Percentiles rank a stretch among this genome's conserved stretches.
These are phyloP conservation scores for Bipolaris gigantea DNA, from an alignment of 2,329 filamentous ascomycete genomes.

Conservation along the genomic window DNA sequence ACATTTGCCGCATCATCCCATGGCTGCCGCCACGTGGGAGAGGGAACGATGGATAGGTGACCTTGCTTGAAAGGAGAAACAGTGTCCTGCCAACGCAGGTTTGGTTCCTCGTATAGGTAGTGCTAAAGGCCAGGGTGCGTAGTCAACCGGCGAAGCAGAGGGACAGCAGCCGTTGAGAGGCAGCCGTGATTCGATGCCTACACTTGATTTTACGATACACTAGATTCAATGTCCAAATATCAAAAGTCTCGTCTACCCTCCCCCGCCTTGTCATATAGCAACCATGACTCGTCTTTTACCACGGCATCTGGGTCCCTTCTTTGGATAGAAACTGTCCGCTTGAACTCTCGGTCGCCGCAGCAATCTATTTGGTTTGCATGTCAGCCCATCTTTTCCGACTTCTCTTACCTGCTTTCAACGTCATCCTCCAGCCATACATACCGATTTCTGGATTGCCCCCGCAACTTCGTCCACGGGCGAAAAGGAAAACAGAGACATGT, in stretches of 20 bases:
- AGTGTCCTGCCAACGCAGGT: too few relatives aligned
- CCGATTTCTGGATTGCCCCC: not conserved
- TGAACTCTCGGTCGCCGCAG: not conserved
- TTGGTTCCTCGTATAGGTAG: too few relatives aligned
- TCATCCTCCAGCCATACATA: not conserved
- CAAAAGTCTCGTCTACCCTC: not conserved
- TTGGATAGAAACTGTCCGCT: not conserved
- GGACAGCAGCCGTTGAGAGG: too few relatives aligned
- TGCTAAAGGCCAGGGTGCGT: too few relatives aligned
- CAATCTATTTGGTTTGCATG: not conserved
- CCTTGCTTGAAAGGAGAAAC: not conserved
- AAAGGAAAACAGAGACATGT: not conserved
- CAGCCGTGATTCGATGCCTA: not conserved
- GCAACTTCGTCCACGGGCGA: not conserved
- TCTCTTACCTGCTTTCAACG: not conserved
- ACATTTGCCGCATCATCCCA: conserved; percentile 21
- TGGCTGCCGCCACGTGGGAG: conserved; percentile 9
- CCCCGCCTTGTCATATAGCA: not conserved
- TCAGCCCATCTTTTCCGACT: not conserved
- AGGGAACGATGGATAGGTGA: not conserved
- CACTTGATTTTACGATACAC: not conserved
- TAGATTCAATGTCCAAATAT: not conserved
- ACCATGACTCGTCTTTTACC: not conserved
- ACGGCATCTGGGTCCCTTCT: not conserved
- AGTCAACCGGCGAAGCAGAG: not conserved